phyloP scores from a whole-genome alignment of 768 basidiomycete genomes.

The Kwoniella europaea region DNA sequence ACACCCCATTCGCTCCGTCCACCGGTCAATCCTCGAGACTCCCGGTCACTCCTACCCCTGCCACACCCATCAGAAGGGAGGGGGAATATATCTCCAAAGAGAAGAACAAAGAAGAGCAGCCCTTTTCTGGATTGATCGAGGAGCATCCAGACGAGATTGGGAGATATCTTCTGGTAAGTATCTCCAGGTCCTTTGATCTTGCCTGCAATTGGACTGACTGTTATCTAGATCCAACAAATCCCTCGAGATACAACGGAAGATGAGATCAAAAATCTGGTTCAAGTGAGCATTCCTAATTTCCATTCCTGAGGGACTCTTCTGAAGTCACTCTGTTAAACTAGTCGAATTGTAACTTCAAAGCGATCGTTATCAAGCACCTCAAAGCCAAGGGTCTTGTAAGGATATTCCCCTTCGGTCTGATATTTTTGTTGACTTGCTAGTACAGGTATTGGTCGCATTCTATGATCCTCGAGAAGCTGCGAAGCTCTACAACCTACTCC shows the following conservation, averaged over 20 bases:
- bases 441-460: constrained; percentile 44
- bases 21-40: constrained; percentile 4
- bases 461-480: constrained; percentile 43
- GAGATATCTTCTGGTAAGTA: constrained; percentile 38
- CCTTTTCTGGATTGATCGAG: not conserved
- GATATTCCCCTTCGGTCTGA: not conserved
- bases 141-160: constrained; percentile 34
- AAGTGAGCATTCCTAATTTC: constrained; percentile 13
- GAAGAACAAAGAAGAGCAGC: not conserved
- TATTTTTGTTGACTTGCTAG: not conserved
- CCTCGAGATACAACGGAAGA: constrained; percentile 21
- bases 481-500: constrained; percentile 34
- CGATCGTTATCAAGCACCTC: constrained; percentile 68
- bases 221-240: constrained; percentile 29
- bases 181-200: not conserved
- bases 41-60: constrained; percentile 24
- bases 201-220: too few species aligned
- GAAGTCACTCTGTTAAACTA: constrained; percentile 66
- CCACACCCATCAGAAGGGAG: not conserved
- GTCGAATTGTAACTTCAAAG: constrained; percentile 77
- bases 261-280: constrained; percentile 16
- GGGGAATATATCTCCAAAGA: not conserved
- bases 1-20: constrained; percentile 12
- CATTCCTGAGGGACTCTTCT: constrained; percentile 55
- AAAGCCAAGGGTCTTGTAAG: constrained; percentile 31